Percentiles rank a stretch among this genome's conserved stretches.
These are phyloP conservation scores for Volutella citrinella DNA, from an alignment of 2,329 filamentous ascomycete species.

Conservation along the genomic window DNA sequence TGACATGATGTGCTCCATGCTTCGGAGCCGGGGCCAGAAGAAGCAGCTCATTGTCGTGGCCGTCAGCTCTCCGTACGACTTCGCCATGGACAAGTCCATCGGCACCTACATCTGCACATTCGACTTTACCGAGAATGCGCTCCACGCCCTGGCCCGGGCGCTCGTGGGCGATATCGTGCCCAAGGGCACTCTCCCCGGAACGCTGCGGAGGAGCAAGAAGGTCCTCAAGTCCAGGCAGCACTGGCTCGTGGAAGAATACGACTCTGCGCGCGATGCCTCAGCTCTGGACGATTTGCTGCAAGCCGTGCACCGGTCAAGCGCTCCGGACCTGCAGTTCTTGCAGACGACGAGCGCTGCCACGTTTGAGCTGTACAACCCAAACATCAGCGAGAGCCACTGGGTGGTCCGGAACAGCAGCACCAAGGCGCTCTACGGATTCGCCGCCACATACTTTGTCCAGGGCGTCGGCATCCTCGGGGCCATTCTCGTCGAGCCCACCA, in stretches of 20 bases:
- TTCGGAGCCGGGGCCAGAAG: constrained; percentile 72
- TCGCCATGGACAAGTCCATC: constrained; percentile 86
- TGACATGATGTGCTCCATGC: constrained; percentile 89
- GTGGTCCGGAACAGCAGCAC: constrained; percentile 94
- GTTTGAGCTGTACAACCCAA: constrained; percentile 69
- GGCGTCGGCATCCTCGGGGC: constrained; percentile 74
- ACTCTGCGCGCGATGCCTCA: constrained; percentile 70
- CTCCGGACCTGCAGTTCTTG: constrained; percentile 67
- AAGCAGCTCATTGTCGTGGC: constrained; percentile 89
- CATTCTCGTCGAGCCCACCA: constrained; percentile 83
- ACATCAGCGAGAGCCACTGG: constrained; percentile 79
- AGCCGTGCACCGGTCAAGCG: constrained; percentile 63
- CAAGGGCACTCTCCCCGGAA: constrained; percentile 62
- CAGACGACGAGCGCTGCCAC: constrained; percentile 67
- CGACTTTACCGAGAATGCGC: constrained; percentile 90
- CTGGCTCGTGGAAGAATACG: constrained; percentile 90
- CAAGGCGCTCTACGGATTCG: constrained; percentile 86
- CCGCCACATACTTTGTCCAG: constrained; percentile 78
- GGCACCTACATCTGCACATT: constrained; percentile 94
- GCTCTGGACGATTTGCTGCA: constrained; percentile 75
- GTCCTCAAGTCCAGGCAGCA: constrained; percentile 85
- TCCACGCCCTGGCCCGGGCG: constrained; percentile 79
- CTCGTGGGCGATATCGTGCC: constrained; percentile 73
- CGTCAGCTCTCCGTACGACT: constrained; percentile 94
- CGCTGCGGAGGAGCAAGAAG: constrained; percentile 83